These are phyloP conservation scores for Coccinonectria pachysandricola DNA, from an alignment of 2,329 filamentous ascomycete species.

Conservation along the genomic window DNA sequence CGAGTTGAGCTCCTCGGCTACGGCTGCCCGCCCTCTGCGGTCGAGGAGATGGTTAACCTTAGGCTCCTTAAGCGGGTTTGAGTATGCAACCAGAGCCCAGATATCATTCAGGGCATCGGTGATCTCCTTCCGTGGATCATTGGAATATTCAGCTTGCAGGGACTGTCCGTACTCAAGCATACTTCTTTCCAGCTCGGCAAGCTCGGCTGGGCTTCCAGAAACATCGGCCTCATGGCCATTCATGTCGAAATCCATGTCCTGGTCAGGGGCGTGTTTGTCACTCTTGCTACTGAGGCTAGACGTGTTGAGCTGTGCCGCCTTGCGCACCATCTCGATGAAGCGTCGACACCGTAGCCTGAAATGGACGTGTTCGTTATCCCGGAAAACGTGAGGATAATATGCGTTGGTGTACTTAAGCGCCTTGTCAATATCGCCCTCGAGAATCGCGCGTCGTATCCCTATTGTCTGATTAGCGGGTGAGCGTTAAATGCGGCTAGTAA, in stretches of 20 bases:
- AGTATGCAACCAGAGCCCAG: slow-evolving; percentile 79
- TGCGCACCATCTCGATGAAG: slow-evolving; percentile 89
- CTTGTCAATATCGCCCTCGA: slow-evolving; percentile 85
- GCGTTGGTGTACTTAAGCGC: slow-evolving; percentile 72
- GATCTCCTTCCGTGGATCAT: slow-evolving; percentile 60
- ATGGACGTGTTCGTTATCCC: slow-evolving; percentile 71
- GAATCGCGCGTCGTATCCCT: slow-evolving; percentile 79
- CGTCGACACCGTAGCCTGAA: slow-evolving; percentile 84
- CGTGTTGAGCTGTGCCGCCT: slow-evolving; percentile 54
- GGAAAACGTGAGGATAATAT: slow-evolving; percentile 72
- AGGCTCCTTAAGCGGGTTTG: slow-evolving; percentile 64
- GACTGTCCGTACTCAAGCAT: slow-evolving; percentile 72
- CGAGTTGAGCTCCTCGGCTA: slow-evolving; percentile 89
- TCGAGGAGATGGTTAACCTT: slow-evolving; percentile 72
- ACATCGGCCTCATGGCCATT: slow-evolving; percentile 40
- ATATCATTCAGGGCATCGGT: slow-evolving; percentile 70
- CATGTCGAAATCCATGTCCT: slow-evolving; percentile 48
- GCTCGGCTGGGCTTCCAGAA: slow-evolving; percentile 21
- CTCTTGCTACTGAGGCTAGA: slow-evolving; percentile 32
- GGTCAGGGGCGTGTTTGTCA: slow-evolving; percentile 29
- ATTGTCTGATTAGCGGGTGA: slow-evolving; percentile 13
- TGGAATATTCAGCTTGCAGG: slow-evolving; percentile 65
- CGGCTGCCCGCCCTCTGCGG: slow-evolving; percentile 58
- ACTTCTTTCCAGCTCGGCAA: slow-evolving; percentile 47
- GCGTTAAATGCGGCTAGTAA: no score